Percentiles rank a stretch among this genome's conserved stretches.
Evolutionary conservation across 2,329 filamentous ascomycete species (phyloP).

Genomic region (Ambrosiella xylebori): DNA sequence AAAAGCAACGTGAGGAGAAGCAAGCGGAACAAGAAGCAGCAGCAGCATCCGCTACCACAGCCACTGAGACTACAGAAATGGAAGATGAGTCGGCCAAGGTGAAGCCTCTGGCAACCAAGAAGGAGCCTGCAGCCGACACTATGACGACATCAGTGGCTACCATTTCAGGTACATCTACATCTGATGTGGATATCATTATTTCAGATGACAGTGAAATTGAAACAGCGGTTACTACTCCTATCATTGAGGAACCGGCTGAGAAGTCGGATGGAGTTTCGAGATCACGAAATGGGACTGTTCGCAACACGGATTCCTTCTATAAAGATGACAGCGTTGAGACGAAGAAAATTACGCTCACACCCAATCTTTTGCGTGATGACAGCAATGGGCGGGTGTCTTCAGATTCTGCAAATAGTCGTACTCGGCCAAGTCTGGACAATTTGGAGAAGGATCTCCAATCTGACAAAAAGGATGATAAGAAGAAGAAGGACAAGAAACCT

Average conservation of each 20-base stretch:
- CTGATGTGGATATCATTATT: not conserved
- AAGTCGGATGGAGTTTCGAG: slow-evolving; percentile 33
- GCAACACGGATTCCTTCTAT: slow-evolving; percentile 93
- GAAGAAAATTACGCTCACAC: slow-evolving; percentile 91
- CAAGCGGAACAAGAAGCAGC: slow-evolving; percentile 18
- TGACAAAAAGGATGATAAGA: slow-evolving; percentile 54
- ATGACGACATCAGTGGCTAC: slow-evolving; percentile 14
- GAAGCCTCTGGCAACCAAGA: slow-evolving; percentile 29
- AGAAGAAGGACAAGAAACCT: slow-evolving; percentile 52
- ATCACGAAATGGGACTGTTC: slow-evolving; percentile 69
- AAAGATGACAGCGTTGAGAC: slow-evolving; percentile 91
- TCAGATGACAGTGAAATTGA: not conserved
- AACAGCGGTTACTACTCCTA: not conserved
- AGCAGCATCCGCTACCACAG: slow-evolving; percentile 14
- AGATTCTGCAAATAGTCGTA: slow-evolving; percentile 32
- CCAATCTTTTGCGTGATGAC: slow-evolving; percentile 78
- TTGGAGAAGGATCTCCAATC: slow-evolving; percentile 34
- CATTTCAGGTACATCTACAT: not conserved
- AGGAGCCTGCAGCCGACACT: slow-evolving; percentile 28
- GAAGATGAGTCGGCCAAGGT: slow-evolving; percentile 38
- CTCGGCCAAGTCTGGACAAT: slow-evolving; percentile 58
- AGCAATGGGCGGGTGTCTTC: slow-evolving; percentile 36
- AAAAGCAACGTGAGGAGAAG: slow-evolving; percentile 18
- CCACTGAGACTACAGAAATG: slow-evolving; percentile 10
- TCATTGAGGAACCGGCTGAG: not conserved